Conservation (phyloP, 2,329 filamentous ascomycete genomes). For the Penicillium sclerotiorum region DNA sequence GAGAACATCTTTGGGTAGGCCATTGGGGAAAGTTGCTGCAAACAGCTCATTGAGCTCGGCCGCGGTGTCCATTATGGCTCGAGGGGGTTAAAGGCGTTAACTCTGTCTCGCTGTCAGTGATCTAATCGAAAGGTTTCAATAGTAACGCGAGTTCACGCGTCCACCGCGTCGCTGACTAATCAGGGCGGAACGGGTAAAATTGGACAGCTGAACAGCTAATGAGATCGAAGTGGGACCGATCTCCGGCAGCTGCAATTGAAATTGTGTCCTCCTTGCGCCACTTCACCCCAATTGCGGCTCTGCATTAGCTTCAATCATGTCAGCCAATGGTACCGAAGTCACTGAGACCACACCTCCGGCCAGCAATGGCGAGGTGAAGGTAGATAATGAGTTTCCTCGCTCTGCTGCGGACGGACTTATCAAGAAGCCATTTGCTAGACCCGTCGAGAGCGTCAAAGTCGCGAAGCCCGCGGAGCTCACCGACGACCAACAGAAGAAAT, state of each 20-base stretch:
- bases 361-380: slow-evolving; percentile 16
- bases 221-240: slow-evolving; percentile 19
- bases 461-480: slow-evolving; percentile 63
- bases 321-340: slow-evolving; percentile 14
- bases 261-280: not conserved
- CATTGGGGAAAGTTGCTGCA: slow-evolving; percentile 53
- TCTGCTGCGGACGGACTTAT: slow-evolving; percentile 45
- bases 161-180: slow-evolving; percentile 26
- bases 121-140: not conserved
- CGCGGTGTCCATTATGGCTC: slow-evolving; percentile 50
- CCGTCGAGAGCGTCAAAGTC: slow-evolving; percentile 62
- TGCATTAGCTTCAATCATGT: slow-evolving; percentile 3
- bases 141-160: too few relatives aligned
- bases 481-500: slow-evolving; percentile 78
- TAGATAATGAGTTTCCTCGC: slow-evolving; percentile 32
- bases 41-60: slow-evolving; percentile 63
- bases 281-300: not conserved
- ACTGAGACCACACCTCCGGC: slow-evolving; percentile 6
- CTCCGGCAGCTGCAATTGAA: slow-evolving; percentile 1
- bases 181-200: slow-evolving; percentile 21
- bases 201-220: not conserved
- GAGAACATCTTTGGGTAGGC: slow-evolving; percentile 75
- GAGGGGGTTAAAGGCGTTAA: slow-evolving; percentile 1
- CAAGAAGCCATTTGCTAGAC: slow-evolving; percentile 62
- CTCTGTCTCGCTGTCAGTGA: not conserved